phyloP scores from a whole-genome alignment of 169 alveolate genomes.

The Plasmodium vivax region DNA sequence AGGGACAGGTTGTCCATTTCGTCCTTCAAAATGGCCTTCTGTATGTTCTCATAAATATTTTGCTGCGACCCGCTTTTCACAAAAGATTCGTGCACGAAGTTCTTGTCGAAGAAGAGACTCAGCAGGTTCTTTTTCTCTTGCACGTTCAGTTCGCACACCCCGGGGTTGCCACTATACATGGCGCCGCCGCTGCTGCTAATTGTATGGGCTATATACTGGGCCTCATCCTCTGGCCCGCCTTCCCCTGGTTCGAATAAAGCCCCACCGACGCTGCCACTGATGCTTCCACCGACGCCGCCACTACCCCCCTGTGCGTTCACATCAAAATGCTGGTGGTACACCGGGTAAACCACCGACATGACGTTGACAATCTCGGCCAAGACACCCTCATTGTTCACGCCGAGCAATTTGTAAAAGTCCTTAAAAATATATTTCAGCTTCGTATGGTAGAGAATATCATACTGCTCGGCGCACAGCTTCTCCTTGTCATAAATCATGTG shows the following conservation, averaged over 20 bases:
- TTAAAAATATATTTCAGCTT: constrained; percentile 68
- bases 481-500: constrained; percentile 54
- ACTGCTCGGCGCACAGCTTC: constrained; percentile 53
- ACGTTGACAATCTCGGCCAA: constrained; percentile 40
- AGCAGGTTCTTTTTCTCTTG: constrained; percentile 35
- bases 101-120: constrained; percentile 42
- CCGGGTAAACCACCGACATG: constrained; percentile 19
- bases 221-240: neutral
- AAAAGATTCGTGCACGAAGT: constrained; percentile 42
- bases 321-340: constrained; percentile 37
- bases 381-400: constrained; percentile 8
- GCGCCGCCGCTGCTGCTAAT: neutral
- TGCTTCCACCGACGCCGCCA: neutral
- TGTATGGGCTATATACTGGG: neutral
- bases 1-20: constrained; percentile 50
- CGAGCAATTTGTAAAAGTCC: constrained; percentile 52
- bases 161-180: neutral
- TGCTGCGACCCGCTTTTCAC: neutral
- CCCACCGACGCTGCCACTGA: neutral
- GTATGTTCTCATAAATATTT: constrained; percentile 62
- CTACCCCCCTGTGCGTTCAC: neutral
- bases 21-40: constrained; percentile 28
- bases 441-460: constrained; percentile 67
- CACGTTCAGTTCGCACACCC: neutral
- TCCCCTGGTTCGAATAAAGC: neutral